Percentiles rank a stretch among this genome's conserved stretches.
Evolutionary conservation across 495 filamentous ascomycete genomes (phyloP).

Genomic region (Penicillium subrubescens): DNA sequence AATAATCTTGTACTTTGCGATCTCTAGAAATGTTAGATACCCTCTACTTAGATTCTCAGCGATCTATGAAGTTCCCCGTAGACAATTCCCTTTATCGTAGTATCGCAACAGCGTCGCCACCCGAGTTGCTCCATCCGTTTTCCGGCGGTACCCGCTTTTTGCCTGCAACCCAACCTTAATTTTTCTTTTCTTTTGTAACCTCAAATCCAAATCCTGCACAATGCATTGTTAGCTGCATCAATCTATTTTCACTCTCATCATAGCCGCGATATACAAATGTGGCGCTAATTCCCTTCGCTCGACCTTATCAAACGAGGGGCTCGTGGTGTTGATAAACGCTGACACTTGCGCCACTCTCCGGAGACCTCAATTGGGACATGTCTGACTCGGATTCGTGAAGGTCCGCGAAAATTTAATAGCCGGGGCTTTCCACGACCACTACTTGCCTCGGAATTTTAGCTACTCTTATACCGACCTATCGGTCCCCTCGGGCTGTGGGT

Average conservation of each 20-base stretch:
- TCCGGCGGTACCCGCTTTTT: slow-evolving; percentile 38
- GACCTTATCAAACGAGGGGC: background rate
- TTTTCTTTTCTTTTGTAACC: slow-evolving; percentile 22
- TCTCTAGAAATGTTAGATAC: slow-evolving; percentile 17
- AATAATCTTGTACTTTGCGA: background rate
- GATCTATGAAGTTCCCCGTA: background rate
- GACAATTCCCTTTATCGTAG: background rate
- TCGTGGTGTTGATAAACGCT: background rate
- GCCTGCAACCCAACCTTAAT: slow-evolving; percentile 26
- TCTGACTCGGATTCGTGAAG: slow-evolving; percentile 7
- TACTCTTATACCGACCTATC: background rate
- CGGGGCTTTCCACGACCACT: background rate
- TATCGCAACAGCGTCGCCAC: slow-evolving; percentile 11
- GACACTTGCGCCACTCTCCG: slow-evolving; percentile 11
- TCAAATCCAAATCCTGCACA: slow-evolving; percentile 10
- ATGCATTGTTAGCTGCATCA: slow-evolving; percentile 20
- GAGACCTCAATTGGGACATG: slow-evolving; percentile 11
- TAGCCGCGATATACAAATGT: slow-evolving; percentile 1
- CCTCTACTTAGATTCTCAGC: background rate
- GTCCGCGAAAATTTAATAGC: background rate
- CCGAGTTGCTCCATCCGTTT: slow-evolving; percentile 20
- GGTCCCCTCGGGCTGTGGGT: background rate
- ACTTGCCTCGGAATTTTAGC: background rate
- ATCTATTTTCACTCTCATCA: background rate
- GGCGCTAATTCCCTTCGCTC: background rate